These are phyloP conservation scores for Suillus americanus DNA, from an alignment of 768 basidiomycete genomes.

Conservation along the genomic window DNA sequence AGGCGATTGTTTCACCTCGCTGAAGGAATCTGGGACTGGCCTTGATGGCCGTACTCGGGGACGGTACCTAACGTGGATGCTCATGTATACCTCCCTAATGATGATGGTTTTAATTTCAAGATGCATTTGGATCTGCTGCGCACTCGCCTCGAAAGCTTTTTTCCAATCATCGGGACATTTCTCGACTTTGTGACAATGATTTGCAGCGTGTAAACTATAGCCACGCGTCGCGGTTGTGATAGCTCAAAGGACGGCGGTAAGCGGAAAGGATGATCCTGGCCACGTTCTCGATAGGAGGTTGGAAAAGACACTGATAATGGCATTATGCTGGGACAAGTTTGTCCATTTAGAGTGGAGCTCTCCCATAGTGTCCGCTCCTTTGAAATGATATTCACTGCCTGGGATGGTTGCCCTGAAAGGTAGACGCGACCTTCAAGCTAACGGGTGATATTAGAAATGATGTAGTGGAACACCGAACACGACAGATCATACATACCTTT, in stretches of 20 bases:
- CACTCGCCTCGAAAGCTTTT: conserved; percentile 3
- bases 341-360: conserved; percentile 10
- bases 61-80: conserved; percentile 25
- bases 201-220: conserved; percentile 25
- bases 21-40: conserved; percentile 24
- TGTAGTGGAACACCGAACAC: background rate
- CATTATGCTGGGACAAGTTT: conserved; percentile 26
- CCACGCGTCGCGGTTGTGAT: conserved; percentile 21
- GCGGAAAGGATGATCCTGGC: conserved; percentile 19
- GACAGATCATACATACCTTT: conserved; percentile 21
- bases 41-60: conserved; percentile 33
- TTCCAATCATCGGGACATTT: conserved; percentile 11
- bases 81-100: conserved; percentile 23
- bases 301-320: conserved; percentile 32
- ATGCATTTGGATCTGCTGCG: background rate
- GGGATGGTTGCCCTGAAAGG: conserved; percentile 15
- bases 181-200: conserved; percentile 22
- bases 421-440: conserved; percentile 27
- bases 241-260: conserved; percentile 32
- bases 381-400: conserved; percentile 21
- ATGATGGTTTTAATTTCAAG: conserved; percentile 6
- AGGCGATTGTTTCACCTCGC: conserved; percentile 26
- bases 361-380: conserved; percentile 25
- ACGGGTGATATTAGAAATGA: conserved; percentile 2
- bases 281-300: conserved; percentile 23